Evolutionary conservation across 164 flowering plant species (phyloP), one percentile per base, ranked within the genome.

Genomic region (Platanus orientalis): DNA sequence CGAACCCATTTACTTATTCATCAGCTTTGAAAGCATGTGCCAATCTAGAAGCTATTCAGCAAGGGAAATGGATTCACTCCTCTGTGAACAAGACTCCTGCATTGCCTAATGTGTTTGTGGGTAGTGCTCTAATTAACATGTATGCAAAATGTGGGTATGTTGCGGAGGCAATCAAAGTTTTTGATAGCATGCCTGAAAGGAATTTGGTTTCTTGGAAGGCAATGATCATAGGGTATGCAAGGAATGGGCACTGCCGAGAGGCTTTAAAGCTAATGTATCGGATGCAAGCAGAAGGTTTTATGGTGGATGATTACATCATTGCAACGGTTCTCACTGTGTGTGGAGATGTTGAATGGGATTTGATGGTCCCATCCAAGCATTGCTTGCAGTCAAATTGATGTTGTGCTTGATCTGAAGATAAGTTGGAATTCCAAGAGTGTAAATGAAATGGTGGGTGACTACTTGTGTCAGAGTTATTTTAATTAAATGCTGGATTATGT

Each of bases 11-110:
- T 58, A 92, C 98, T 28, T 88, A 81, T 68, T 88, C 96, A 20
- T 86, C 96, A 12, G 93, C 84, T 55, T 51, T 92, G 68, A 92
- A 86, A 76, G 98, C 96, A 2, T 90, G 96, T 73, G 83, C 96
- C 1, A 80, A 80, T 11, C 61, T 76, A 24, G 90, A 80, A 75
- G 77, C 78, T 30, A 54, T 83, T 54, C 53, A 54, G 65, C 84
- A 75, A 53, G 98, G 98, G 54, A 85, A 76, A 71, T 68, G 70
- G 67, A 77, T 90, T 14, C 98, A 90, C 68, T 83, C 88, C 24
- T 77, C 78, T 34, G 75, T 84, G 25, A 90, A 79, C 63, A 92
- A 90, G 70, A 75, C 75, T 14, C 65, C 69, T 58, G 70, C 79
- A 25, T 64, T 78, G 51, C 78, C 83, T 14, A 85, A 89, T 75